A percentile compares a stretch with the other conserved stretches of the same genome.
Conservation (phyloP, 345 rosid species). For the Sisymbrium altissimum region DNA sequence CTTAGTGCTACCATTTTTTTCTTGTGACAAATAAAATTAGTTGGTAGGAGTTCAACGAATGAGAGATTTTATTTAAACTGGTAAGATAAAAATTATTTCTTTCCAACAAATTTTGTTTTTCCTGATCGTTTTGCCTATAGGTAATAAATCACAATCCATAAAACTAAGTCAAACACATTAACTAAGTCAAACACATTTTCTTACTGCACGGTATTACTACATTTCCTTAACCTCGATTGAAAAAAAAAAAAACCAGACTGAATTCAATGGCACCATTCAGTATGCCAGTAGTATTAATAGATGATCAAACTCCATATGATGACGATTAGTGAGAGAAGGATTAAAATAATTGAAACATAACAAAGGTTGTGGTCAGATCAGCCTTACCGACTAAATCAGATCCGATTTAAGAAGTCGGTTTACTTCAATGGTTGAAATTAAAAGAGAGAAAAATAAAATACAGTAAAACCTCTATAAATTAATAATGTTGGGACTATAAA, state of each 20-base stretch:
- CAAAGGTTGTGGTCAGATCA: not conserved
- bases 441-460: conserved; percentile 1
- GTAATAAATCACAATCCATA: not conserved
- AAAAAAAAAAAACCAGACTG: not conserved
- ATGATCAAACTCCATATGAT: not conserved
- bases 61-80: not conserved
- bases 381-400: not conserved
- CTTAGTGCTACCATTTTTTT: not conserved
- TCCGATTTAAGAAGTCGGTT: conserved; percentile 16
- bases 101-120: too few relatives aligned
- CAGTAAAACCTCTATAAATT: too few relatives aligned
- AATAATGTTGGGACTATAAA: too few relatives aligned
- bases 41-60: not conserved
- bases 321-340: not conserved
- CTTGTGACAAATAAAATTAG: not conserved
- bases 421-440: conserved; percentile 11
- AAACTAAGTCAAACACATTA: not conserved
- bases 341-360: not conserved
- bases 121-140: not conserved
- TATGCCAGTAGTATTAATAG: too few relatives aligned
- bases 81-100: not conserved
- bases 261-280: not conserved
- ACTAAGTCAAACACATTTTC: not conserved
- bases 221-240: not conserved
- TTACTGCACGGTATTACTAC: not conserved